phyloP scores from a whole-genome alignment of 1,284 basidiomycete genomes.

The Puccinia horiana region DNA sequence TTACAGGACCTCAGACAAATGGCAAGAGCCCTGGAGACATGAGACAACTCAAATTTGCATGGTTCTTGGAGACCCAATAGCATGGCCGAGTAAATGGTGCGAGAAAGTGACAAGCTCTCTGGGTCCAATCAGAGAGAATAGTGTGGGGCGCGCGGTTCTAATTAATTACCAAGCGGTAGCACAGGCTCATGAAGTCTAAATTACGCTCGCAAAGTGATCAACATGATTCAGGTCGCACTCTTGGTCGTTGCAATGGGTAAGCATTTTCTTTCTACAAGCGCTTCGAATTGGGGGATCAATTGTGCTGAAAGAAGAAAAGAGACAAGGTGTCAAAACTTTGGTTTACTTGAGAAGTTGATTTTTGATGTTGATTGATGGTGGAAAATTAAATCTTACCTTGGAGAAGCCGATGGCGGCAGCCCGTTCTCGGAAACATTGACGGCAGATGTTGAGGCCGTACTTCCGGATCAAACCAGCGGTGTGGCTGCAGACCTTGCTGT shows the following conservation, averaged over 20 bases:
- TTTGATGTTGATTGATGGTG: not conserved
- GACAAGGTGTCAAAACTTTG: not conserved
- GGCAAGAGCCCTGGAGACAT: too few relatives aligned
- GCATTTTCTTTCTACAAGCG: not conserved
- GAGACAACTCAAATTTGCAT: too few relatives aligned
- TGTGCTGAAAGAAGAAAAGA: conserved; percentile 6
- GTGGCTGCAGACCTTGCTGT: conserved; percentile 89
- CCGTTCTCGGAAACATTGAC: conserved; percentile 50
- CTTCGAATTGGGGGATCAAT: conserved; percentile 14
- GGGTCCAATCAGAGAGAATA: too few relatives aligned
- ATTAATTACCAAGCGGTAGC: not conserved
- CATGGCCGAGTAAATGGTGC: too few relatives aligned
- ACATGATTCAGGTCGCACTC: not conserved
- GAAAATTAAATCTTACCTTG: conserved; percentile 28
- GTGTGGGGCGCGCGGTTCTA: too few relatives aligned
- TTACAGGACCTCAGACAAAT: too few relatives aligned
- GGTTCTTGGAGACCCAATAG: too few relatives aligned
- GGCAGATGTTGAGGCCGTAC: conserved; percentile 52
- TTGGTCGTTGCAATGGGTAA: not conserved
- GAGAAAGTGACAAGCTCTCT: too few relatives aligned
- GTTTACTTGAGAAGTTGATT: not conserved
- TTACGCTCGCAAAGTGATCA: not conserved
- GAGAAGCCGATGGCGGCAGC: conserved; percentile 45
- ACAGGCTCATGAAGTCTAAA: not conserved
- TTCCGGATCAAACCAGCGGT: conserved; percentile 87